phyloP scores from a whole-genome alignment of 495 filamentous ascomycete genomes.

The Tuber indicum region DNA sequence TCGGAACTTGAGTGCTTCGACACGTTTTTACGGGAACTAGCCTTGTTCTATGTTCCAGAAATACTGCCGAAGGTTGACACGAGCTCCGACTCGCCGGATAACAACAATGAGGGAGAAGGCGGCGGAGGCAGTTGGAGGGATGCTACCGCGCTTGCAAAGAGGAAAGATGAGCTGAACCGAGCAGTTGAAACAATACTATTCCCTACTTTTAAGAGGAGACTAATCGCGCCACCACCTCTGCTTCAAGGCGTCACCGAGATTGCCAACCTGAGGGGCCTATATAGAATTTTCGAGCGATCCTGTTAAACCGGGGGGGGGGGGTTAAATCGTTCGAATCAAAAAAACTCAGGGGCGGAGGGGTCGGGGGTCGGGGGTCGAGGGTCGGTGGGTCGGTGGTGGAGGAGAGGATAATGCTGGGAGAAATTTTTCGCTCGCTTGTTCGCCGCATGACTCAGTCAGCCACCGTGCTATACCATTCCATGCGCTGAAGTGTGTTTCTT shows the following conservation, averaged over 20 bases:
- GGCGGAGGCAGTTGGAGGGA: slow-evolving; percentile 45
- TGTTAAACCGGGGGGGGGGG: slow-evolving; percentile 26
- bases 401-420: slow-evolving; percentile 5
- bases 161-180: slow-evolving; percentile 55
- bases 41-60: slow-evolving; percentile 85
- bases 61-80: slow-evolving; percentile 56
- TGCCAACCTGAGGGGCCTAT: slow-evolving; percentile 88
- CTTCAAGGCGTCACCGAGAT: slow-evolving; percentile 79
- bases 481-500: slow-evolving; percentile 1
- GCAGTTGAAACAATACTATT: slow-evolving; percentile 68
- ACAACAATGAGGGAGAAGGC: slow-evolving; percentile 43
- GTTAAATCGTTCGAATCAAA: neutral
- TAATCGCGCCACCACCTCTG: slow-evolving; percentile 76
- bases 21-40: slow-evolving; percentile 78
- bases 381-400: neutral
- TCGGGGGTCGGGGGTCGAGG: neutral
- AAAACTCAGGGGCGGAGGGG: neutral
- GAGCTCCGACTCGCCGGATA: slow-evolving; percentile 17
- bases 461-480: slow-evolving; percentile 3
- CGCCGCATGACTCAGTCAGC: slow-evolving; percentile 4
- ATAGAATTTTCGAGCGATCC: slow-evolving; percentile 91
- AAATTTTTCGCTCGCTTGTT: slow-evolving; percentile 1
- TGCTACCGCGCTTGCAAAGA: slow-evolving; percentile 44
- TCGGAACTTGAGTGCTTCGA: slow-evolving; percentile 81
- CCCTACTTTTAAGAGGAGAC: slow-evolving; percentile 69